These are phyloP conservation scores for Medicago lupulina DNA, from an alignment of 306 rosid species.

Conservation along the genomic window DNA sequence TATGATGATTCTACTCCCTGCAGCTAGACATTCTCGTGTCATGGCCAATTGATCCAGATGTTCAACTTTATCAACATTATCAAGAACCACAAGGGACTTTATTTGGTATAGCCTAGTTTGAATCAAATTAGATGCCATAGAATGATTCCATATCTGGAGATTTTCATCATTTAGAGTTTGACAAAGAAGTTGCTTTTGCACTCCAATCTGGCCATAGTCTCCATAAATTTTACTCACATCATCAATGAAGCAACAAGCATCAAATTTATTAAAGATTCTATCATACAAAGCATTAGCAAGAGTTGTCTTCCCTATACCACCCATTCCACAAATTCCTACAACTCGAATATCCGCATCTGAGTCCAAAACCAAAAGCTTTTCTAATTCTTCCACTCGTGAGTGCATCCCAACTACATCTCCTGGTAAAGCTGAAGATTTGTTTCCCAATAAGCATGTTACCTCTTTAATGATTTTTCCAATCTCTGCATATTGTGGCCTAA, in stretches of 20 bases:
- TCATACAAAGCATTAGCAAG: neutral
- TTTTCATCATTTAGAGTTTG: neutral
- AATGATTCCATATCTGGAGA: too few relatives aligned
- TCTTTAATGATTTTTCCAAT: neutral
- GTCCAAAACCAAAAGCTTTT: neutral
- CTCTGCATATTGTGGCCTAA: neutral
- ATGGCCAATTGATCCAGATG: conserved; percentile 15
- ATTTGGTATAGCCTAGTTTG: neutral
- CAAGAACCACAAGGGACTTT: conserved; percentile 18
- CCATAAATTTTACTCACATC: neutral
- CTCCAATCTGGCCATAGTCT: neutral
- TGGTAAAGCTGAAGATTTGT: neutral
- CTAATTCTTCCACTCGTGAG: conserved; percentile 4
- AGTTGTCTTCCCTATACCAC: neutral
- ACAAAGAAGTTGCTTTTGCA: conserved; percentile 11
- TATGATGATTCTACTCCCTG: conserved; percentile 28
- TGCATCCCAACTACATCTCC: conserved; percentile 30
- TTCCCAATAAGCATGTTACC: neutral
- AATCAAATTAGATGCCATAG: neutral
- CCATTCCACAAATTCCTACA: conserved; percentile 35
- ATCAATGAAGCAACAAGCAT: neutral
- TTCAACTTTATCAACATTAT: conserved; percentile 9
- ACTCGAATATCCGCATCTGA: neutral
- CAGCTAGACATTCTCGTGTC: neutral
- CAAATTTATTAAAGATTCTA: conserved; percentile 22